Evolutionary conservation across 768 basidiomycete species (phyloP).

Genomic region (Boletus coccyginus): DNA sequence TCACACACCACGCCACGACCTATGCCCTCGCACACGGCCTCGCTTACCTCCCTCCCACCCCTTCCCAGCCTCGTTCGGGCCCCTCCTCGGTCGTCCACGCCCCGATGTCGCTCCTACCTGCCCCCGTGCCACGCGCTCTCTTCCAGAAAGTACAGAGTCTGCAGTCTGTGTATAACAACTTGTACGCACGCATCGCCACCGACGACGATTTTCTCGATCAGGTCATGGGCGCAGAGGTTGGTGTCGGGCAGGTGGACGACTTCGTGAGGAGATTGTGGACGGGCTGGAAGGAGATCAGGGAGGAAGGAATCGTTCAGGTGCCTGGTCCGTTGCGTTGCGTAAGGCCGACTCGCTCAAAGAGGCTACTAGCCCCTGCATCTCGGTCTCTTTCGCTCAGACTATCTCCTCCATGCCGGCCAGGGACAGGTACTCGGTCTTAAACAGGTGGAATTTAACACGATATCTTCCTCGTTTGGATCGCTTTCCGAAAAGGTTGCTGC

Average conservation of each 20-base stretch:
- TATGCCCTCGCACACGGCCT: conserved; percentile 86
- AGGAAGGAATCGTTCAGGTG: conserved; percentile 61
- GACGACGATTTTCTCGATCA: conserved; percentile 78
- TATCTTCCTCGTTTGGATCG: conserved; percentile 86
- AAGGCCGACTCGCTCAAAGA: conserved; percentile 2
- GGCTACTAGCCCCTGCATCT: conserved; percentile 69
- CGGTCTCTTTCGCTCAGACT: conserved; percentile 93
- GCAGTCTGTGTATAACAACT: conserved; percentile 76
- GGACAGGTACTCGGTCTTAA: conserved; percentile 51
- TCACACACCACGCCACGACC: conserved; percentile 68
- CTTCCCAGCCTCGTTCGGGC: conserved; percentile 41
- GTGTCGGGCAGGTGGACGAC: conserved; percentile 79
- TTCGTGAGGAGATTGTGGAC: conserved; percentile 87
- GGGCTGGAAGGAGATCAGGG: conserved; percentile 76
- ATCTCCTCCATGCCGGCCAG: conserved; percentile 67
- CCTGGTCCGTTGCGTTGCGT: not conserved
- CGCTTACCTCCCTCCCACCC: conserved; percentile 66
- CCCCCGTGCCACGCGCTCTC: conserved; percentile 73
- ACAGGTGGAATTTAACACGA: conserved; percentile 98
- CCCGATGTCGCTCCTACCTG: conserved; percentile 84
- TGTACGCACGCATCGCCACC: conserved; percentile 82
- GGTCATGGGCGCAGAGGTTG: conserved; percentile 76
- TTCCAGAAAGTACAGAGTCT: conserved; percentile 65
- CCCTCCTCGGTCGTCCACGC: conserved; percentile 85
- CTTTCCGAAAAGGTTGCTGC: conserved; percentile 66